Evolutionary conservation across 2,329 filamentous ascomycete genomes (phyloP), one percentile per base, ranked within the genome.

Genomic region (Colletotrichum lentis): DNA sequence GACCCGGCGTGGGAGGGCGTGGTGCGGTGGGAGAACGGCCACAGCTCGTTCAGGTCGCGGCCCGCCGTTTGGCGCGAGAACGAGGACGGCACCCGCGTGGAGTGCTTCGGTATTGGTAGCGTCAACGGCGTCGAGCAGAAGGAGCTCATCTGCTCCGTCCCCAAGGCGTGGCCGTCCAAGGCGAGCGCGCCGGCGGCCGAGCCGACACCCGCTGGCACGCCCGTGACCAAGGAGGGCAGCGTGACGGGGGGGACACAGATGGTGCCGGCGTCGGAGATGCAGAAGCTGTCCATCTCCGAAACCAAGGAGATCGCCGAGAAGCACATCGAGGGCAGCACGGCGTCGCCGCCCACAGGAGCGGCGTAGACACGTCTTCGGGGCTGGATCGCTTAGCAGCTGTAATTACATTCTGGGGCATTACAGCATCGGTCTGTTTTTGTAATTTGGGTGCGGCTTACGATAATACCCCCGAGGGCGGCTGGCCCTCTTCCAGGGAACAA

Each of bases 1-100:
- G 94, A 97, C 72, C 86, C 87, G 0, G 77, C 79, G 39, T 84
- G 87, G 76, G 78, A 82, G 47, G 81, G 82, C 22, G 76, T 83
- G 46, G 74, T 85, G 22, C 73, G 77, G 14, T 90, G 86, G 84
- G 83, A 86, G 73, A 81, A 82, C 50, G 85, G 82, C 4, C 73
- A 83, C 73, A 81, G 76, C n/a, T 77, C 77, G 2, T 88, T 90
- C 73, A 87, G 86, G 0, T 74, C 77, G 4, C 87, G 88, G 0
- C 88, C 88, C 1, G 76, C 88, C 73, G 79, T 86, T 70, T 90
- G 88, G 88, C 76, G 82, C 54, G 80, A 84, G n/a, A 76, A 79
- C 3, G 80, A 81, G 3, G 82, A 79, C 53, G 83, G 80, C 18
- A 79, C 79, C 58, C 75, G 78, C 57, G 66, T 88, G 37, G 83